phyloP scores from a whole-genome alignment of 768 basidiomycete species.

The Sporobolomyces phaffii region DNA sequence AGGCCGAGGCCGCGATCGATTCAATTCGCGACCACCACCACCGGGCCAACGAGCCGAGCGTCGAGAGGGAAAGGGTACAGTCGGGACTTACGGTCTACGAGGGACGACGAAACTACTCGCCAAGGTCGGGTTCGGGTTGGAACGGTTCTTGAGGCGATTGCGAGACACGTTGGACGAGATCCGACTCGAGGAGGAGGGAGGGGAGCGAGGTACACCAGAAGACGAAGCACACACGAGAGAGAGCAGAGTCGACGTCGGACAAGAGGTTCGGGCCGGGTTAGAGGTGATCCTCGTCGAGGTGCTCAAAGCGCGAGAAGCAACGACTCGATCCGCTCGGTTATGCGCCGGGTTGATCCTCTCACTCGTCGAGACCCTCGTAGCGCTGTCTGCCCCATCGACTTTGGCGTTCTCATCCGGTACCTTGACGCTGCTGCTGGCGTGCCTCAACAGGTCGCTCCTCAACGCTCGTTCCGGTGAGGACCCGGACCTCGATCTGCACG shows the following conservation, averaged over 20 bases:
- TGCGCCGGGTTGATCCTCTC: not conserved
- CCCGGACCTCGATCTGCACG: not conserved
- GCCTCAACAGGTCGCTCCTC: not conserved
- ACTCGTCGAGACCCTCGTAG: not conserved
- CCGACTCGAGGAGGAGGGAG: not conserved
- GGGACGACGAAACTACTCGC: too few relatives aligned
- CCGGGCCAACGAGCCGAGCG: too few relatives aligned
- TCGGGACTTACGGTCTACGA: too few relatives aligned
- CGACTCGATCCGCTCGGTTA: not conserved
- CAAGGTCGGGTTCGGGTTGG: not conserved
- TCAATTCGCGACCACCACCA: too few relatives aligned
- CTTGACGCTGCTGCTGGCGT: not conserved
- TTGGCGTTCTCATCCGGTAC: not conserved
- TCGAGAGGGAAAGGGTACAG: too few relatives aligned
- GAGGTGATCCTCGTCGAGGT: not conserved
- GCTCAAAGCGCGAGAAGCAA: not conserved
- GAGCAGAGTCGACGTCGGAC: not conserved
- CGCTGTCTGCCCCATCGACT: not conserved
- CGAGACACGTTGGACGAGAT: not conserved
- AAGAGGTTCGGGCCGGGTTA: not conserved
- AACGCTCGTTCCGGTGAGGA: not conserved
- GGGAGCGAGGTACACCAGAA: not conserved
- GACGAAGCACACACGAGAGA: too few relatives aligned
- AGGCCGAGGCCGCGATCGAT: too few relatives aligned
- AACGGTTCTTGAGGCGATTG: not conserved